These are phyloP conservation scores for Sordariomycetes sp. DNA, from an alignment of 2,329 filamentous ascomycete genomes.

Conservation along the genomic window DNA sequence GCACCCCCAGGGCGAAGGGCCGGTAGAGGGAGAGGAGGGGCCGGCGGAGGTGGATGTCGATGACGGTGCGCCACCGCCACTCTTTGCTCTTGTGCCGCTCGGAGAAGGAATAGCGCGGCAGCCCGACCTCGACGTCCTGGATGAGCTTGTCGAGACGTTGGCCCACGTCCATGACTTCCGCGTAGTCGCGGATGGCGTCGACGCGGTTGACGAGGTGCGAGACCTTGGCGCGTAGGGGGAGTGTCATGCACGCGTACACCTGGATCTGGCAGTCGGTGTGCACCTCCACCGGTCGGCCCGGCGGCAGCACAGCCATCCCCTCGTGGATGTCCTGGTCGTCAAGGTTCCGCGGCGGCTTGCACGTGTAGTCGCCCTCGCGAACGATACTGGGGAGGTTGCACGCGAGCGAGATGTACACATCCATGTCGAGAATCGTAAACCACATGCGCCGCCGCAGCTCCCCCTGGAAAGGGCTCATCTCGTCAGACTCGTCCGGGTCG, in stretches of 20 bases:
- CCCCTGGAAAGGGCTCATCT: constrained; percentile 38
- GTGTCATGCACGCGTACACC: constrained; percentile 39
- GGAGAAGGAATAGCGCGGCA: constrained; percentile 32
- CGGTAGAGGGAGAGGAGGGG: constrained; percentile 42
- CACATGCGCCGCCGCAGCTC: constrained; percentile 44
- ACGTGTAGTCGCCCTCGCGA: constrained; percentile 42
- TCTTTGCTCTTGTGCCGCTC: constrained; percentile 34
- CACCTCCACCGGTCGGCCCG: constrained; percentile 37
- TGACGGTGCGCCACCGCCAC: constrained; percentile 38
- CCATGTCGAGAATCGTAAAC: constrained; percentile 46
- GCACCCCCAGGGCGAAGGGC: constrained; percentile 40
- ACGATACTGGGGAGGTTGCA: constrained; percentile 40
- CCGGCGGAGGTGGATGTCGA: constrained; percentile 43
- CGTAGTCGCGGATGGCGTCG: constrained; percentile 40
- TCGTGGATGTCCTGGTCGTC: constrained; percentile 38
- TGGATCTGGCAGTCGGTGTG: constrained; percentile 43
- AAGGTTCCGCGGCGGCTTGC: constrained; percentile 39
- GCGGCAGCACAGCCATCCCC: constrained; percentile 36
- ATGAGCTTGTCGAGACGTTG: constrained; percentile 41
- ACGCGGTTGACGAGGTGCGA: constrained; percentile 39
- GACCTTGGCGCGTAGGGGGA: constrained; percentile 37
- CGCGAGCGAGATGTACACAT: constrained; percentile 41
- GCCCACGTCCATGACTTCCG: constrained; percentile 41
- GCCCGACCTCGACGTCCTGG: constrained; percentile 42
- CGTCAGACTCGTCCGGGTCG: constrained; percentile 42